phyloP scores from a whole-genome alignment of 495 filamentous ascomycete species.

The Daldinia concentrica region DNA sequence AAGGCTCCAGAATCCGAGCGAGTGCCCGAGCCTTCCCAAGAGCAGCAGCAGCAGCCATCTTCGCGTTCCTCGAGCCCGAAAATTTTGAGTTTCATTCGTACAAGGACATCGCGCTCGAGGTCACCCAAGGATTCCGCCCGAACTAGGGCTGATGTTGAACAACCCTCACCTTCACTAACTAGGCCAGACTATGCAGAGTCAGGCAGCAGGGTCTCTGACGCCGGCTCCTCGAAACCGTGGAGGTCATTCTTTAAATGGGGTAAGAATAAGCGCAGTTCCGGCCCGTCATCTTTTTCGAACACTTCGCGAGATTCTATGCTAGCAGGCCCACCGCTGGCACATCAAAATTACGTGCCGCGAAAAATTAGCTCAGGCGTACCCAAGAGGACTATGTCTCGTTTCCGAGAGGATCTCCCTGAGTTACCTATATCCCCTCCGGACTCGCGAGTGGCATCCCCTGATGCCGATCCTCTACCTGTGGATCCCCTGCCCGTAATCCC shows the following conservation, averaged over 20 bases:
- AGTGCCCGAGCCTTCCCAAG: conserved; percentile 14
- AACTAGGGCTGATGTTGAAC: conserved; percentile 23
- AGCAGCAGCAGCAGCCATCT: conserved; percentile 18
- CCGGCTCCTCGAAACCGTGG: conserved; percentile 62
- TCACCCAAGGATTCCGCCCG: conserved; percentile 39
- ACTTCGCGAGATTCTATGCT: conserved; percentile 82
- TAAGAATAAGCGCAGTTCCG: conserved; percentile 66
- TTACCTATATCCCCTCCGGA: conserved; percentile 82
- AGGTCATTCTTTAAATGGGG: conserved; percentile 78
- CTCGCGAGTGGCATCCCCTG: conserved; percentile 79
- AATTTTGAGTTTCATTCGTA: conserved; percentile 47
- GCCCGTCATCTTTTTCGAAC: conserved; percentile 76
- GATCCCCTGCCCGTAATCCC: conserved; percentile 47
- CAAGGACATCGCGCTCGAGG: conserved; percentile 53
- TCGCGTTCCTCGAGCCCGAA: conserved; percentile 39
- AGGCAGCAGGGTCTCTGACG: conserved; percentile 51
- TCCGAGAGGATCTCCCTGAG: conserved; percentile 92
- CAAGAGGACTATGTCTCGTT: conserved; percentile 84
- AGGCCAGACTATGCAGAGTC: conserved; percentile 52
- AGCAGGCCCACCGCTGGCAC: conserved; percentile 46
- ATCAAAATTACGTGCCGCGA: conserved; percentile 47
- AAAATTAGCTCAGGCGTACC: conserved; percentile 58
- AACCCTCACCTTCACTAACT: conserved; percentile 47
- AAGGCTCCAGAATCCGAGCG: conserved; percentile 18
- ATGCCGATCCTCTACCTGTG: conserved; percentile 56